Base-by-base conservation (phyloP, 306 rosid species). In the Inga leiocalycina region DNA sequence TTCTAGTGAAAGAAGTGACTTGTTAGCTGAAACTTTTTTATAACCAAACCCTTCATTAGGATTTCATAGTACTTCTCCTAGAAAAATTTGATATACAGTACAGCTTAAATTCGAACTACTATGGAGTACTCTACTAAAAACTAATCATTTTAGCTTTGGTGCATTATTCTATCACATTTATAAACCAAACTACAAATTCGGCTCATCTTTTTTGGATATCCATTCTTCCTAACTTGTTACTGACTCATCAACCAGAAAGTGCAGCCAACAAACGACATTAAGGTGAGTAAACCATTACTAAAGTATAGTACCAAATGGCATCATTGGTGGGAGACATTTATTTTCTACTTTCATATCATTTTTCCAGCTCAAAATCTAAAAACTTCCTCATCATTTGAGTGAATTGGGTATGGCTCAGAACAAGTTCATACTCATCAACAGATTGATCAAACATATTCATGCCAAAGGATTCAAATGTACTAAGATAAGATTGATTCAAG, bases 161-260 rank as follows among this genome's bases (percentile, higher is more conserved):
- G 27, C 30, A 56, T 56, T 56, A 20, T 20, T 20, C 27, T 56
- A 56, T 22, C 34, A 59, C 34, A 22, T 59, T 24, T 9, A n/a
- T 22, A 22, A 10, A 59, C 32, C n/a, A 57, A 57, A 59, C 10
- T 59, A 59, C 32, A 59, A 59, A 59, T n/a, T 62, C 37, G 6
- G 12, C 68, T 62, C 37, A n/a, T 22, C 66, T 10, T 27, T 62
- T 22, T 62, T 6, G 17, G 27, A 24, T 61, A 24, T 62, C 37
- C 37, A 62, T 24, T 24, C 68, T 62, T 62, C 68, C 68, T 62
- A 62, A 62, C 68, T 62, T 62, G 68, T 30, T 64, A 30, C 41
- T 30, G 20, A 83, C 77, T 76, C 30, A 77, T 76, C 70, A 86
- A 52, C 64, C 77, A 27, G 52, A 80, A 41, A 34, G 37, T 24